A percentile compares a stretch with the other conserved stretches of the same genome.
These are phyloP conservation scores for Tuber melanosporum DNA, from an alignment of 495 filamentous ascomycete species.

Conservation along the genomic window DNA sequence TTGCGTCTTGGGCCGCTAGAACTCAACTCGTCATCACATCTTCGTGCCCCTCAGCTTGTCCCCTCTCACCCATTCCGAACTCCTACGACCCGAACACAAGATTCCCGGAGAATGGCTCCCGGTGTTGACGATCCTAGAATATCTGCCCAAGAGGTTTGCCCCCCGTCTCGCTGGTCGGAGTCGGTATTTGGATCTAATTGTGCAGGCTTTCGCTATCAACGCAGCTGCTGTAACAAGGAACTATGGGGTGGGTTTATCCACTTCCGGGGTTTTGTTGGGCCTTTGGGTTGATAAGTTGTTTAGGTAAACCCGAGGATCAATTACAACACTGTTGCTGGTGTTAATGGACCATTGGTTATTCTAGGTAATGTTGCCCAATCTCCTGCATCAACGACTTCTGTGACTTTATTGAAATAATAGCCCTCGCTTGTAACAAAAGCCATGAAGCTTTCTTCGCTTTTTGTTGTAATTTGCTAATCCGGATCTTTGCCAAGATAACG, in stretches of 20 bases:
- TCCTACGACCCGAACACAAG: not conserved
- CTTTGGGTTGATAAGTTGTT: constrained; percentile 7
- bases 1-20: not conserved
- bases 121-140: constrained; percentile 31
- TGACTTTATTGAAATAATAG: not conserved
- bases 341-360: constrained; percentile 96
- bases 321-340: constrained; percentile 97
- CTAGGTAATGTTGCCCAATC: constrained; percentile 56
- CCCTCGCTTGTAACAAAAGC: not conserved
- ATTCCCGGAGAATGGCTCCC: constrained; percentile 19
- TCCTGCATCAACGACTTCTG: not conserved
- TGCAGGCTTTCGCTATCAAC: constrained; percentile 41
- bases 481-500: constrained; percentile 51
- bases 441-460: not conserved
- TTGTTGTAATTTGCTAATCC: not conserved
- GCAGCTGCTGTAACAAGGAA: constrained; percentile 41
- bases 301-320: constrained; percentile 40
- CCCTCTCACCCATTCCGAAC: not conserved
- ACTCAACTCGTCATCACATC: constrained; percentile 16
- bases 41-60: constrained; percentile 22
- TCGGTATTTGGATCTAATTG: constrained; percentile 6
- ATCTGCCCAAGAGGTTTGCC: constrained; percentile 37
- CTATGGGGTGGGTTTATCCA: constrained; percentile 31
- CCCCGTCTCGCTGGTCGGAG: constrained; percentile 16
- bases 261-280: not conserved